These are phyloP conservation scores for Tritrichomonas foetus DNA, from an alignment of 208 protist genomes.

Conservation along the genomic window DNA sequence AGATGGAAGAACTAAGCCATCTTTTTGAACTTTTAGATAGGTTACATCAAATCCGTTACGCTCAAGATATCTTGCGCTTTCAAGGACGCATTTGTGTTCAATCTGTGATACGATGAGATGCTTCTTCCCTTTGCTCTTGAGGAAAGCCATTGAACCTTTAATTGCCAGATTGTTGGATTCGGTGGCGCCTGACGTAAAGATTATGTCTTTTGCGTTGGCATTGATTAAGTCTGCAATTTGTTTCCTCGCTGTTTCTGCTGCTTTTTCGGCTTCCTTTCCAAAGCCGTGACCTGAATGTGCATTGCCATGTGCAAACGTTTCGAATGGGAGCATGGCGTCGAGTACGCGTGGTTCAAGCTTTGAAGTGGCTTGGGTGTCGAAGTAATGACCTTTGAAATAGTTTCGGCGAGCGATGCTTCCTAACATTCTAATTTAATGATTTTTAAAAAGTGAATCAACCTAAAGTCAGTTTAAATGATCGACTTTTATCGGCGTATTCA, in stretches of 20 bases:
- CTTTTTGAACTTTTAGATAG: conserved; percentile 88
- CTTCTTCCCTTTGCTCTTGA: conserved; percentile 79
- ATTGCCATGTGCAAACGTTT: conserved; percentile 94
- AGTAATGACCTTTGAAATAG: conserved; percentile 36
- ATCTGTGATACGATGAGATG: conserved; percentile 92
- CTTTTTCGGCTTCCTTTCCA: conserved; percentile 83
- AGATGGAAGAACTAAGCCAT: conserved; percentile 87
- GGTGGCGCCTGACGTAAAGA: conserved; percentile 99
- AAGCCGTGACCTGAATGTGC: conserved; percentile 92
- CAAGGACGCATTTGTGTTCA: conserved; percentile 99
- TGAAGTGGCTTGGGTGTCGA: conserved; percentile 52
- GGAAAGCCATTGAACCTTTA: conserved; percentile 70
- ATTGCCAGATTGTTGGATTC: conserved; percentile 97
- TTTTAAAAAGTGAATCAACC: no score
- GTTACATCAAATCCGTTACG: conserved; percentile 85
- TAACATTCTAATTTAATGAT: no score
- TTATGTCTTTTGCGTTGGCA: conserved; percentile 87
- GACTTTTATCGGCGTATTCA: no score
- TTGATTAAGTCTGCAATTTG: conserved; percentile 77
- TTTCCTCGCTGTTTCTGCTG: conserved; percentile 79
- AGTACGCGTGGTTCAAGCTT: conserved; percentile 65
- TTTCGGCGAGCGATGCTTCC: no score
- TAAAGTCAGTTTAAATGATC: no score
- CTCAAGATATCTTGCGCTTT: conserved; percentile 90
- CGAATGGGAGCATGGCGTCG: conserved; percentile 94